Base-by-base conservation (phyloP, 192 early-diverging fungal genomes). In the Linderina pennispora region DNA sequence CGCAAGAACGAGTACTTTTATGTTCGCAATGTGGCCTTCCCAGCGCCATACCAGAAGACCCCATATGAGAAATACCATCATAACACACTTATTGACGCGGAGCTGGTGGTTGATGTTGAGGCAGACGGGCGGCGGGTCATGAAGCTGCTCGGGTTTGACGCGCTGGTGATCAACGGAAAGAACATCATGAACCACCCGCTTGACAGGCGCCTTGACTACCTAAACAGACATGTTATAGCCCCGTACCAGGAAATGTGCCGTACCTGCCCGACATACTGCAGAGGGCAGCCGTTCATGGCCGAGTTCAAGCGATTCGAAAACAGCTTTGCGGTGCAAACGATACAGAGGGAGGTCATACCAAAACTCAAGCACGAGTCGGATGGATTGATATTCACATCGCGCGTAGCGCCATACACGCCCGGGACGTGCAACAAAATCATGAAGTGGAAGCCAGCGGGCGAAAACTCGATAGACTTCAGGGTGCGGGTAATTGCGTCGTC, bases 31-130 rank as follows among this genome's bases (percentile, higher is more conserved):
- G 50, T 85, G 17, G 21, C 73, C 11, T 87, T 91, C 36, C 86
- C 86, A n/a, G 40, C 60, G 23, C 76, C 81, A n/a, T 33, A 41
- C 19, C 65, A 66, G 40, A 46, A 43, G 10, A 25, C 14, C 11
- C n/a, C n/a, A n/a, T 57, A 44, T n/a, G 37, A 34, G 32, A 40
- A 58, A 25, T 83, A 59, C 34, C 88, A 90, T 34, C 43, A 71
- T 34, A 62, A 78, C 33, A 95, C 92, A 6, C 66, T 98, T 10
- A 72, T 98, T 28, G 93, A 98, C 53, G 92, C 89, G 1, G 95
- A 98, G 64, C 70, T 98, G 35, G 88, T 98, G 8, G 58, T 85
- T 3, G 93, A 94, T 53, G 45, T 42, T 1, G 77, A 88, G 36
- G 41, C 49, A 0, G 77, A 86, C 55, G 83, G 86, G 17, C 40